phyloP scores from a whole-genome alignment of 768 basidiomycete species.

The Glaciozyma martinii region DNA sequence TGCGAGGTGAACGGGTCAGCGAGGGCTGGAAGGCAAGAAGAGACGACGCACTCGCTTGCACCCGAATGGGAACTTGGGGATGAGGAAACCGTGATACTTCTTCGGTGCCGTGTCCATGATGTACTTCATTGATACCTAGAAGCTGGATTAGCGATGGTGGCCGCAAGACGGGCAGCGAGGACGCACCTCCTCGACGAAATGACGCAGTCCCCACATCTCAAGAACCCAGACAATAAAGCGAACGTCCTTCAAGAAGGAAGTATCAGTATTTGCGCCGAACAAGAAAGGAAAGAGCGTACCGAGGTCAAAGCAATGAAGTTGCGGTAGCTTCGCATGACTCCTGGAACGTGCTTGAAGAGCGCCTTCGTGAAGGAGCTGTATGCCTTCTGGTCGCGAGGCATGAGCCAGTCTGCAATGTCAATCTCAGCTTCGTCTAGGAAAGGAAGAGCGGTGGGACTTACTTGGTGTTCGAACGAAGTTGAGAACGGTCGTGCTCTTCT shows the following conservation, averaged over 20 bases:
- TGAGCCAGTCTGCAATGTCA: background rate
- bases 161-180: no score
- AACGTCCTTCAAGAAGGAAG: background rate
- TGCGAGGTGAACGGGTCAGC: background rate
- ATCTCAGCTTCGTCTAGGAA: background rate
- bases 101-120: constrained; percentile 19
- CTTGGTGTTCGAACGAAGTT: constrained; percentile 9
- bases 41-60: constrained; percentile 7
- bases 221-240: constrained; percentile 12
- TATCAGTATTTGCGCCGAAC: background rate
- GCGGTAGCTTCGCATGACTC: background rate
- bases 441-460: background rate
- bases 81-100: constrained; percentile 29
- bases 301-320: background rate
- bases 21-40: no score
- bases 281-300: no score
- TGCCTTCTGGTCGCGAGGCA: background rate
- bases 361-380: constrained; percentile 4
- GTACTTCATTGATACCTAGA: constrained; percentile 6
- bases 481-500: constrained; percentile 20
- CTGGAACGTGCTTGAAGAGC: background rate
- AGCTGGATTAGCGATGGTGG: no score
- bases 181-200: constrained; percentile 9
- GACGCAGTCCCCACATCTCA: background rate
- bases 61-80: constrained; percentile 11